These are phyloP conservation scores for Paraconiothyrium brasiliense DNA, from an alignment of 2,329 filamentous ascomycete genomes.

Conservation along the genomic window DNA sequence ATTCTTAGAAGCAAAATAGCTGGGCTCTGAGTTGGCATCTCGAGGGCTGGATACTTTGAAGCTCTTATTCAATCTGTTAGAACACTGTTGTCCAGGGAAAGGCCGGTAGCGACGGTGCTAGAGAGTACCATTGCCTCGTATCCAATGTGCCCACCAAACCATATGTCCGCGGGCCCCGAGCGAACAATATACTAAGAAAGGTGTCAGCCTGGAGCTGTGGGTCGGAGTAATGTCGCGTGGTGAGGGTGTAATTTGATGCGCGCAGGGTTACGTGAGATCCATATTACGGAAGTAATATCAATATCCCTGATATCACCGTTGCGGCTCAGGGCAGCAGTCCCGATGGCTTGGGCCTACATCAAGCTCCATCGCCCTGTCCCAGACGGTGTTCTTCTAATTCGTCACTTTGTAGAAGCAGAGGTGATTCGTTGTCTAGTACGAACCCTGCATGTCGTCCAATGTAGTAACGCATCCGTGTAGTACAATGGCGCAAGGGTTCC, in stretches of 20 bases:
- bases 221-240: constrained; percentile 14
- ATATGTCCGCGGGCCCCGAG: constrained; percentile 13
- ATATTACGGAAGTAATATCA: constrained; percentile 23
- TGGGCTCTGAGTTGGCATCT: constrained; percentile 12
- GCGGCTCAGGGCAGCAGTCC: constrained; percentile 19
- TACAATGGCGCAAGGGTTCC: background rate
- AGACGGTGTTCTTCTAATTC: background rate
- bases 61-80: constrained; percentile 11
- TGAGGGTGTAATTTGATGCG: constrained; percentile 18
- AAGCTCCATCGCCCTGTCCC: background rate
- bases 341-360: constrained; percentile 12
- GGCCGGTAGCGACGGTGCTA: constrained; percentile 22
- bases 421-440: background rate
- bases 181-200: constrained; percentile 18
- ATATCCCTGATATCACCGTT: constrained; percentile 22
- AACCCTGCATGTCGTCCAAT: background rate
- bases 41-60: constrained; percentile 13
- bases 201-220: constrained; percentile 18
- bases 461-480: constrained; percentile 1
- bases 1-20: constrained; percentile 18
- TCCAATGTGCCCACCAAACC: constrained; percentile 16
- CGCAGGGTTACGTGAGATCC: constrained; percentile 14
- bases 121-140: constrained; percentile 21
- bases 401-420: background rate
- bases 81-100: constrained; percentile 5